Evolutionary conservation across 2,329 filamentous ascomycete genomes (phyloP), one percentile per base, ranked within the genome.

Genomic region (Didymella exigua): DNA sequence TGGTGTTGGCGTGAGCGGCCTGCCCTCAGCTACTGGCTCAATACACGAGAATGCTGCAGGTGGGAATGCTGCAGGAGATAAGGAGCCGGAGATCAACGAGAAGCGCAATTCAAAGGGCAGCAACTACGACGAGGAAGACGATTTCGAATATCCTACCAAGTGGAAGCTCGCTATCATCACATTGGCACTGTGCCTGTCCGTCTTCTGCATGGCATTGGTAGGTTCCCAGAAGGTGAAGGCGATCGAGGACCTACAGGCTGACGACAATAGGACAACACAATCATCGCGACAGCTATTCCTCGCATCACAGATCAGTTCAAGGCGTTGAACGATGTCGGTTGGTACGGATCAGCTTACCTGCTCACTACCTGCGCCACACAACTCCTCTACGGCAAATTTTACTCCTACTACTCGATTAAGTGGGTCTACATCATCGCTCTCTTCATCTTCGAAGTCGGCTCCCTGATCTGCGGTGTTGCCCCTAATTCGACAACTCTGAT

Each of bases 401-500:
- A 80, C 66, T 79, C 77, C 26, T 79, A 76, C 68, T 80, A 78
- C 61, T 70, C 65, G 13, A 75, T 75, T 64, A 83, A 82, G 66
- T 79, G 74, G 73, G 68, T 79, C 37, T 82, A 76, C 63, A 58
- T 82, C 8, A 57, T 58, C 14, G 76, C 77, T 0, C 70, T 82
- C 21, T 60, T 72, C 55, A 76, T 81, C 64, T 84, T 84, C 66
- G 80, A 82, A 62, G 51, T 83, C 46, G 82, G 82, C 16, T 80
- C 77, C n/a, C 70, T 80, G 11, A 71, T 84, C 49, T 83, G 81
- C 56, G 82, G 78, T 60, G 74, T 78, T 24, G 81, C 81, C 7
- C 80, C 80, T 11, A 81, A 76, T 59, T 81, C 78, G 5, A 75
- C 66, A 2, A 76, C 80, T 14, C 67, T 84, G 29, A 82, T 84